phyloP scores from a whole-genome alignment of 352 stramenopile genomes.

The Halophytophthora polymorphica region DNA sequence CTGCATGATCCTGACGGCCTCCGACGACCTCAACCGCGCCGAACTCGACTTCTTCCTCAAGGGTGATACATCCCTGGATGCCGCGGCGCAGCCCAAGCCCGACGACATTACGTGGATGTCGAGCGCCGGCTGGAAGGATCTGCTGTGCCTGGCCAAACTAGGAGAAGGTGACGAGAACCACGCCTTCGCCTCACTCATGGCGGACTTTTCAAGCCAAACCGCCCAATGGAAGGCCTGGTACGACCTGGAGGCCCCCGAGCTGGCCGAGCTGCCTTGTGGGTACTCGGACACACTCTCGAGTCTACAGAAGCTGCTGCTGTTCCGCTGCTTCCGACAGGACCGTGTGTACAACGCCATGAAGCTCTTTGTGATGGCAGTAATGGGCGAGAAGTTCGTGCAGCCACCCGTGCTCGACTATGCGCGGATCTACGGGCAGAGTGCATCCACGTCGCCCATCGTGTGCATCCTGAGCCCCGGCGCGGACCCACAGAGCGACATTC shows the following conservation, averaged over 20 bases:
- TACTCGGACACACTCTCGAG: conserved; percentile 76
- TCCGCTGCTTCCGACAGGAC: conserved; percentile 93
- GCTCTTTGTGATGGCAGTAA: conserved; percentile 90
- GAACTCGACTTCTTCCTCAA: conserved; percentile 97
- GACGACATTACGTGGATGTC: conserved; percentile 85
- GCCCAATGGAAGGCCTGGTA: conserved; percentile 92
- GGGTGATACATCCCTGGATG: conserved; percentile 91
- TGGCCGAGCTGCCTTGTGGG: conserved; percentile 70
- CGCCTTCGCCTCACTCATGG: conserved; percentile 50
- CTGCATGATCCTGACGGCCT: conserved; percentile 92
- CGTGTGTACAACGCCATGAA: conserved; percentile 96
- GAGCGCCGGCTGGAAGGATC: conserved; percentile 90
- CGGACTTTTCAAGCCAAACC: conserved; percentile 47
- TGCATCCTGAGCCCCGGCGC: conserved; percentile 94
- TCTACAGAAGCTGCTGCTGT: conserved; percentile 91
- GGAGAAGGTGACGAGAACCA: conserved; percentile 31
- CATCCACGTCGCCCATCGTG: conserved; percentile 87
- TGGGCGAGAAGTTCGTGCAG: conserved; percentile 95
- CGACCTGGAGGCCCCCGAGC: conserved; percentile 91
- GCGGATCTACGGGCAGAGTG: conserved; percentile 91
- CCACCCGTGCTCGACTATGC: conserved; percentile 93
- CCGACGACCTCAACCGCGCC: conserved; percentile 73
- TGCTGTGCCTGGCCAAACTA: conserved; percentile 80
- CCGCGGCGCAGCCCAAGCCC: conserved; percentile 61
- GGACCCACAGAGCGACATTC: conserved; percentile 94